Evolutionary conservation across 345 rosid species (phyloP).

Genomic region (Corymbia maculata): DNA sequence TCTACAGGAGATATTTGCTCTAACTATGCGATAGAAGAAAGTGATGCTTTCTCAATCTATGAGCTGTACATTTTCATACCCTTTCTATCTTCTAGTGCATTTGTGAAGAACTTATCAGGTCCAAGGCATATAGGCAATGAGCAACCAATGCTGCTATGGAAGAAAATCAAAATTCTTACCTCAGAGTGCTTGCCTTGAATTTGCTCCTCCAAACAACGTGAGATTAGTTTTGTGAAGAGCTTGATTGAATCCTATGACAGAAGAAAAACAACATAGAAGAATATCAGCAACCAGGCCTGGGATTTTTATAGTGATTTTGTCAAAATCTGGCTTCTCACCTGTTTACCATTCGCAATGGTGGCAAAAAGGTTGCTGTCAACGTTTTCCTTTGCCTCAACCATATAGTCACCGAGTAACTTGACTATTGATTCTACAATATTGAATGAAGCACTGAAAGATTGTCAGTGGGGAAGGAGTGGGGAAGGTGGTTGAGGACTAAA

Average conservation of each 20-base stretch:
- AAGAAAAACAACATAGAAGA: background rate
- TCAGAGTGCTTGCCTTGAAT: constrained; percentile 21
- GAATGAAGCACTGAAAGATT: background rate
- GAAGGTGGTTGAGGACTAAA: background rate
- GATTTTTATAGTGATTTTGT: background rate
- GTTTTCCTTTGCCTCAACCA: constrained; percentile 67
- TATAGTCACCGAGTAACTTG: constrained; percentile 40
- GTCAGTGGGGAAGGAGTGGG: background rate
- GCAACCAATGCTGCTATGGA: background rate
- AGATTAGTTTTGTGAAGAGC: constrained; percentile 33
- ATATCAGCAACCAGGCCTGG: background rate
- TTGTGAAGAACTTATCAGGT: background rate
- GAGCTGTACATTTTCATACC: background rate
- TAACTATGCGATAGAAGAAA: background rate
- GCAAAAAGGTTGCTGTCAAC: constrained; percentile 30
- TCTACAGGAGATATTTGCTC: background rate
- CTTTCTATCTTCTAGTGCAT: background rate
- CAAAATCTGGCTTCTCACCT: constrained; percentile 23
- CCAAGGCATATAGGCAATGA: background rate
- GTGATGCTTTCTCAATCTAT: background rate
- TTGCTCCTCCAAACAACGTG: constrained; percentile 30
- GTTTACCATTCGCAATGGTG: constrained; percentile 25
- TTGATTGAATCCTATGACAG: background rate
- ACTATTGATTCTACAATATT: constrained; percentile 34
- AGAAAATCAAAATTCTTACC: constrained; percentile 23